These are phyloP conservation scores for Hylodesmum podocarpum DNA, from an alignment of 306 rosid species.

Conservation along the genomic window DNA sequence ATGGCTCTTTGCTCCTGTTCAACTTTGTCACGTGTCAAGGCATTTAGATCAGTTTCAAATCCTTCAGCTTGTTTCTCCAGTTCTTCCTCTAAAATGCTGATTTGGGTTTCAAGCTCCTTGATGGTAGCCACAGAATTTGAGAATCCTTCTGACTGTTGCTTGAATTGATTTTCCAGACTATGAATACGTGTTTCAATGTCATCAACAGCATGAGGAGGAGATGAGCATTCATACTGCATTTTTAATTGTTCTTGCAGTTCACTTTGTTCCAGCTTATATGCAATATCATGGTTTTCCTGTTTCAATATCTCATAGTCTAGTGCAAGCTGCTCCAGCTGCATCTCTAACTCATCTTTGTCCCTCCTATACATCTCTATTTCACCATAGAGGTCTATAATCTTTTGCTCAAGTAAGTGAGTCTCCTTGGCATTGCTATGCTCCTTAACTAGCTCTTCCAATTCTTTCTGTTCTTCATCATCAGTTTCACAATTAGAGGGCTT, in stretches of 20 bases:
- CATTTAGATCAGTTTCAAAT: conserved; percentile 75
- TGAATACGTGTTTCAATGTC: conserved; percentile 60
- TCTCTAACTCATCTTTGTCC: conserved; percentile 94
- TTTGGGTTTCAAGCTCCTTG: conserved; percentile 58
- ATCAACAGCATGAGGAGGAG: conserved; percentile 51
- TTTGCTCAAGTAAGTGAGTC: conserved; percentile 65
- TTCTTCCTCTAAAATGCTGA: conserved; percentile 70
- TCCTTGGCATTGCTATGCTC: conserved; percentile 57
- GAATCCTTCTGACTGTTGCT: conserved; percentile 59
- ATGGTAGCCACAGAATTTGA: conserved; percentile 63
- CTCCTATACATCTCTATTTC: conserved; percentile 85
- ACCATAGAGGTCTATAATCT: conserved; percentile 65
- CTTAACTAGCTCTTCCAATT: conserved; percentile 73
- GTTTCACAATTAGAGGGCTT: conserved; percentile 45
- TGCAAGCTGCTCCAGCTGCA: conserved; percentile 99
- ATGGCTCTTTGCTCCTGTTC: conserved; percentile 96
- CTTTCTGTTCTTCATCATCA: conserved; percentile 77
- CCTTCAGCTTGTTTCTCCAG: conserved; percentile 69
- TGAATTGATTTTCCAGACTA: conserved; percentile 64
- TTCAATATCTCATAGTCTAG: conserved; percentile 97
- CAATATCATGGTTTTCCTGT: conserved; percentile 93
- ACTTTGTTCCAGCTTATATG: conserved; percentile 85
- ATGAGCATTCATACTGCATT: conserved; percentile 76
- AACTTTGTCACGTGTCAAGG: conserved; percentile 60
- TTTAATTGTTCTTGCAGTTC: conserved; percentile 84